A percentile compares a stretch with the other conserved stretches of the same genome.
phyloP scores from a whole-genome alignment of 257 asterid species.

The Fraxinus quadrangulata region DNA sequence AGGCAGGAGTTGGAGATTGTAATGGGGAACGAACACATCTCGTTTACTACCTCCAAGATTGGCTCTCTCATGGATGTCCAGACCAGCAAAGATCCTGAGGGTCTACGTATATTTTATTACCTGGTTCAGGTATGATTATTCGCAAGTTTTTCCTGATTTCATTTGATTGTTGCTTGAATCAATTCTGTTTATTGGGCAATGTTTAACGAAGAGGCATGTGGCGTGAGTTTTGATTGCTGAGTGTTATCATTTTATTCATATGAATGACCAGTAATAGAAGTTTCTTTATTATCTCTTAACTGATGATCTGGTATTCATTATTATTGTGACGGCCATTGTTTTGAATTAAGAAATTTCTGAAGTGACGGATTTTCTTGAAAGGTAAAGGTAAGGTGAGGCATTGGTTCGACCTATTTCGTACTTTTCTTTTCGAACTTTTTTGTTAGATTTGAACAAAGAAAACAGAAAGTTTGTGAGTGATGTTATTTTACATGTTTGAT shows the following conservation, averaged over 20 bases:
- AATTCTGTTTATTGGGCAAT: neutral
- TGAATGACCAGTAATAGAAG: too few species aligned
- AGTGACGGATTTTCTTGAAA: neutral
- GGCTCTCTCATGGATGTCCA: slow-evolving; percentile 96
- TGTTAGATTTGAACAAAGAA: neutral
- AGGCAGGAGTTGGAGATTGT: slow-evolving; percentile 99
- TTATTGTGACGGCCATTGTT: neutral
- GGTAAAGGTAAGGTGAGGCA: neutral
- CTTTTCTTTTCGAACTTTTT: neutral
- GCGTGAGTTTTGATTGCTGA: too few species aligned
- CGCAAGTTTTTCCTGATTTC: neutral
- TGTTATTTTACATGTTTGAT: too few species aligned
- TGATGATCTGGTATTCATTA: neutral
- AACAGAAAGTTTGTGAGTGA: neutral
- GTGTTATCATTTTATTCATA: too few species aligned
- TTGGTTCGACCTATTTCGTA: neutral
- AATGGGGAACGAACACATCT: slow-evolving; percentile 96
- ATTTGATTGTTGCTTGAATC: neutral
- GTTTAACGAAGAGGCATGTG: neutral
- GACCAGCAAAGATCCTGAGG: slow-evolving; percentile 95
- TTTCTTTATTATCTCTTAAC: neutral
- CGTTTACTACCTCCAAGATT: slow-evolving; percentile 93
- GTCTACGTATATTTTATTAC: slow-evolving; percentile 84
- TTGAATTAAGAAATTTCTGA: neutral
- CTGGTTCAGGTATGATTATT: slow-evolving; percentile 79